Conservation (phyloP, 2,329 filamentous ascomycete genomes). For the Drechslera avenae region DNA sequence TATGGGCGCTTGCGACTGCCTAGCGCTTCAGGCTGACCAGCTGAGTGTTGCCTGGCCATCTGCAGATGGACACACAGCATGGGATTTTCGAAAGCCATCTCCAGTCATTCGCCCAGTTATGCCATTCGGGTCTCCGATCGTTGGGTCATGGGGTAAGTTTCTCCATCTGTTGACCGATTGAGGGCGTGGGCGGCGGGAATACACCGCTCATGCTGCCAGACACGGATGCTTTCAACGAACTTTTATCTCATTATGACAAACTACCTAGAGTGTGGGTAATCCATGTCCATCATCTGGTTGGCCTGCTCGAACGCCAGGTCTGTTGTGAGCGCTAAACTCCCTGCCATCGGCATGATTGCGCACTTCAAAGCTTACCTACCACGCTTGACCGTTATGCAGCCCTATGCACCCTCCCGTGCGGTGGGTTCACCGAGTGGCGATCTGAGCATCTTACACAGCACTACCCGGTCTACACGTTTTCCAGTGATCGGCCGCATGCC, state of each 20-base stretch:
- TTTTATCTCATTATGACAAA: not conserved
- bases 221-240: not conserved
- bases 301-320: constrained; percentile 2
- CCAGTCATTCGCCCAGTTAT: constrained; percentile 1
- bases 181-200: constrained; percentile 1
- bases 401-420: constrained; percentile 41
- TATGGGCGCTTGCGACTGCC: constrained; percentile 10
- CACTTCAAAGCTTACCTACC: constrained; percentile 33
- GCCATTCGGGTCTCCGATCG: not conserved
- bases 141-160: constrained; percentile 12
- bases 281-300: not conserved
- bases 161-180: constrained; percentile 6
- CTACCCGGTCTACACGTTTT: constrained; percentile 1
- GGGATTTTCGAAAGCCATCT: constrained; percentile 1
- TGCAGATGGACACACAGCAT: constrained; percentile 11
- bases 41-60: constrained; percentile 25
- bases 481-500: constrained; percentile 3
- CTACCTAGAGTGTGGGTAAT: not conserved
- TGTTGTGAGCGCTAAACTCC: constrained; percentile 13
- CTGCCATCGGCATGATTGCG: constrained; percentile 16
- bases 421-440: constrained; percentile 33
- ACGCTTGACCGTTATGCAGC: constrained; percentile 37
- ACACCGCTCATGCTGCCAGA: constrained; percentile 11
- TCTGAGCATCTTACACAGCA: constrained; percentile 36
- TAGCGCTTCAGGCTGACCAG: constrained; percentile 30